Evolutionary conservation across 2,329 filamentous ascomycete species (phyloP), one percentile per base, ranked within the genome.

Genomic region (Phyllosticta citribraziliensis): DNA sequence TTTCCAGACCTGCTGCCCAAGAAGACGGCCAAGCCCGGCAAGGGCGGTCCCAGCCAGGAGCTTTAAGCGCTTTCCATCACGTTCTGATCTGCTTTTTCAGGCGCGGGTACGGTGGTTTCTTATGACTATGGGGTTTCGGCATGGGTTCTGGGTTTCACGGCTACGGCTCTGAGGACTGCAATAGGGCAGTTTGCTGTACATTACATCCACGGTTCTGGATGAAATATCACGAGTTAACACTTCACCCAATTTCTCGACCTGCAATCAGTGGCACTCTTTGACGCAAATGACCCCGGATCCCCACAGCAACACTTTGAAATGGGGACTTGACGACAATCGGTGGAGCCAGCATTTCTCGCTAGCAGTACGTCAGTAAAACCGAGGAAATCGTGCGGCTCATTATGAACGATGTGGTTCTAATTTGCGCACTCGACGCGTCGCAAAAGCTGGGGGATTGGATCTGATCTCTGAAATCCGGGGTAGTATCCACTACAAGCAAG

Each of bases 1-100:
- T 57, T 61, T 65, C 60, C 73, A 96, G 93, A 99, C 82, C 88
- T 99, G 66, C 87, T 99, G 68, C 94, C 94, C 75, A 97, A 99
- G 91, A 97, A 97, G 90, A 96, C 94, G 62, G 84, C 87, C 77
- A 97, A 97, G 89, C 83, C 84, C 76, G 89, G 89, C 80, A 96
- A 96, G 87, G 88, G 86, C 76, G 56, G 57, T 52, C 83, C 86
- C 71, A 96, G 91, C 82, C 91, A 96, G 82, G 92, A 97, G 84
- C 84, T 97, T 82, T 97, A 91, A 84, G 81, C 70, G 55, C 24
- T 61, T 61, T 27, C 50, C 33, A 35, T 55, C 35, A 24, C 65
- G 62, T 65, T 63, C 55, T 69, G 65, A 62, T 70, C 69, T 67
- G 63, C 70, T 71, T 70, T 66, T 78, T 80, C 77, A 80, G 74